Evolutionary conservation across 495 filamentous ascomycete genomes (phyloP).

Genomic region (Penicillium antarcticum): DNA sequence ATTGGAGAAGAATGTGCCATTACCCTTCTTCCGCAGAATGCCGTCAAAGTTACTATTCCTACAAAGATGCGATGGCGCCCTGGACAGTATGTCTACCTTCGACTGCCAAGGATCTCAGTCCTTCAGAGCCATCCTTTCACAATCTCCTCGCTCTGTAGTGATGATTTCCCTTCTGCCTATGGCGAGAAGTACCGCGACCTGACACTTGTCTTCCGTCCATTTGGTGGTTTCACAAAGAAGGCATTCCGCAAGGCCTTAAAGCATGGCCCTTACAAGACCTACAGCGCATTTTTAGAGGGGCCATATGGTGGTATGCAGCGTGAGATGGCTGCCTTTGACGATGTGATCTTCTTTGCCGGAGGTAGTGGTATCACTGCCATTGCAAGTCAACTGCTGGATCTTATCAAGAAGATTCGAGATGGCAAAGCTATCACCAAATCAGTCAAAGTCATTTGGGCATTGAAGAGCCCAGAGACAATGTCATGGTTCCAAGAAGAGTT

Average conservation of each 20-base stretch:
- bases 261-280: slow-evolving; percentile 80
- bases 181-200: slow-evolving; percentile 84
- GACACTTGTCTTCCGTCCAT: slow-evolving; percentile 86
- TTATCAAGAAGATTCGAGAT: slow-evolving; percentile 93
- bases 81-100: slow-evolving; percentile 90
- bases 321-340: slow-evolving; percentile 88
- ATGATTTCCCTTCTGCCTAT: slow-evolving; percentile 85
- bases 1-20: slow-evolving; percentile 86
- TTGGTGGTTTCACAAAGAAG: slow-evolving; percentile 80
- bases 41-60: slow-evolving; percentile 88
- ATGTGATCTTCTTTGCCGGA: slow-evolving; percentile 86
- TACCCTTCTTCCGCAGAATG: slow-evolving; percentile 83
- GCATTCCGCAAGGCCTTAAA: slow-evolving; percentile 75
- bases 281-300: slow-evolving; percentile 85
- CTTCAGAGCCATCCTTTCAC: slow-evolving; percentile 96
- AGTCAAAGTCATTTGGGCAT: slow-evolving; percentile 86
- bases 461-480: slow-evolving; percentile 87
- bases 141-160: slow-evolving; percentile 82
- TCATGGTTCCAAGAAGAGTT: slow-evolving; percentile 98
- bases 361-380: slow-evolving; percentile 93
- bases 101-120: slow-evolving; percentile 86
- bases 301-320: slow-evolving; percentile 94
- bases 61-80: slow-evolving; percentile 91
- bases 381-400: slow-evolving; percentile 81
- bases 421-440: slow-evolving; percentile 88